These are phyloP conservation scores for Periconia sp. DNA, from an alignment of 2,329 filamentous ascomycete genomes.

Conservation along the genomic window DNA sequence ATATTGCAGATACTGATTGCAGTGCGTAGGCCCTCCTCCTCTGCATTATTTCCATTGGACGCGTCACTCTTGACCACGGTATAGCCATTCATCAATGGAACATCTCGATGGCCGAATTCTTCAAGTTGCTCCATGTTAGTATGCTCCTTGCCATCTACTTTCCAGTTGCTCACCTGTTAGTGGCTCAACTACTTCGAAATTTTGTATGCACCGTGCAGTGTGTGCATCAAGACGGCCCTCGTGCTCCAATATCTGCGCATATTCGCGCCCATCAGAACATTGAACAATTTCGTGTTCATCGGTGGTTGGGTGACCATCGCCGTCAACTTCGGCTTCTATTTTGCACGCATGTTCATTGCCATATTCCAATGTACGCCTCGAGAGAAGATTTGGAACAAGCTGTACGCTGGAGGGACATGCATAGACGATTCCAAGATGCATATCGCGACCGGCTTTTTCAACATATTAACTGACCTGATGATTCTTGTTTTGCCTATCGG, in stretches of 20 bases:
- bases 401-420: constrained; percentile 1
- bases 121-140: constrained; percentile 2
- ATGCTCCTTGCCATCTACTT: neutral
- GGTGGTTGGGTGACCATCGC: constrained; percentile 6
- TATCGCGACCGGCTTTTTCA: neutral
- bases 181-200: constrained; percentile 5
- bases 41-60: neutral
- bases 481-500: constrained; percentile 7
- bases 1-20: too few species aligned
- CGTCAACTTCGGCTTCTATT: constrained; percentile 4
- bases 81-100: constrained; percentile 11
- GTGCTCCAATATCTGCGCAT: constrained; percentile 10
- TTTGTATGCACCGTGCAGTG: constrained; percentile 1
- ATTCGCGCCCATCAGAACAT: constrained; percentile 4
- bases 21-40: too few species aligned
- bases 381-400: constrained; percentile 9
- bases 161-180: neutral
- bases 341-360: neutral
- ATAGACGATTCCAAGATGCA: constrained; percentile 1
- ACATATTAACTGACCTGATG: constrained; percentile 8
- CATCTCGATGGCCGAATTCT: neutral
- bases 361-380: constrained; percentile 5
- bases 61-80: neutral
- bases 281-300: constrained; percentile 6
- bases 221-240: constrained; percentile 10